phyloP scores from a whole-genome alignment of 495 filamentous ascomycete species.

The Neurospora sp. region DNA sequence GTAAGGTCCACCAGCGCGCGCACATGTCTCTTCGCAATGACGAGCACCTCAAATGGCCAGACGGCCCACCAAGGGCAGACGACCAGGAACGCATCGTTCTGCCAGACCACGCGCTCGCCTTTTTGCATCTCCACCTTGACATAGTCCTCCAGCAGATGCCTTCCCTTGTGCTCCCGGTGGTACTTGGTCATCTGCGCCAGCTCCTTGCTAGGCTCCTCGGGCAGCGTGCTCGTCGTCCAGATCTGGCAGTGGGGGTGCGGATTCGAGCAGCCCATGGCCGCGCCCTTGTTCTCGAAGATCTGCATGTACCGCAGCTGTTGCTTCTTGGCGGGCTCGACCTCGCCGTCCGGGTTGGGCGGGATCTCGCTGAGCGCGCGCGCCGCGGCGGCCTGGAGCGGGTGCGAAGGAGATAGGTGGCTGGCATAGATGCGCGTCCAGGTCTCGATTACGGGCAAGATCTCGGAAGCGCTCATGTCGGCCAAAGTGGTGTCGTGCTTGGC shows the following conservation, averaged over 20 bases:
- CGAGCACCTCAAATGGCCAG: slow-evolving; percentile 96
- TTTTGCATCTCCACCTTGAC: slow-evolving; percentile 72
- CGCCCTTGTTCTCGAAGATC: slow-evolving; percentile 98
- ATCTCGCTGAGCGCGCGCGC: slow-evolving; percentile 21
- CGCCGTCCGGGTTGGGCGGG: slow-evolving; percentile 30
- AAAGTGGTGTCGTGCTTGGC: slow-evolving; percentile 84
- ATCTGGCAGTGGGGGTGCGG: slow-evolving; percentile 95
- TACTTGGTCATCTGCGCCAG: slow-evolving; percentile 69
- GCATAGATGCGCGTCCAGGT: slow-evolving; percentile 87
- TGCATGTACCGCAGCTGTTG: slow-evolving; percentile 95
- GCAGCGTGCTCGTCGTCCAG: slow-evolving; percentile 84
- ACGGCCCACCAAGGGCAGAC: slow-evolving; percentile 95
- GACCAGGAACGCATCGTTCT: slow-evolving; percentile 72
- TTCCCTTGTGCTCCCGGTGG: slow-evolving; percentile 50
- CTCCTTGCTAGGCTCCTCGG: slow-evolving; percentile 78
- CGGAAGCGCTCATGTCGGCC: slow-evolving; percentile 61
- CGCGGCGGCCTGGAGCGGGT: slow-evolving; percentile 46
- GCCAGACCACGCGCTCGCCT: slow-evolving; percentile 74
- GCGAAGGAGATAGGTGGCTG: slow-evolving; percentile 61
- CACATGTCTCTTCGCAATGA: slow-evolving; percentile 72
- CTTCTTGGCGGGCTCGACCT: slow-evolving; percentile 41
- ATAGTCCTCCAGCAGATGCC: slow-evolving; percentile 80
- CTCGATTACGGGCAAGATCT: slow-evolving; percentile 67
- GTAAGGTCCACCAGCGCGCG: slow-evolving; percentile 72
- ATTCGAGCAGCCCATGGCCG: slow-evolving; percentile 97